Evolutionary conservation across 2,329 filamentous ascomycete genomes (phyloP), one percentile per base, ranked within the genome.

Genomic region (Tolypocladium nubicola): DNA sequence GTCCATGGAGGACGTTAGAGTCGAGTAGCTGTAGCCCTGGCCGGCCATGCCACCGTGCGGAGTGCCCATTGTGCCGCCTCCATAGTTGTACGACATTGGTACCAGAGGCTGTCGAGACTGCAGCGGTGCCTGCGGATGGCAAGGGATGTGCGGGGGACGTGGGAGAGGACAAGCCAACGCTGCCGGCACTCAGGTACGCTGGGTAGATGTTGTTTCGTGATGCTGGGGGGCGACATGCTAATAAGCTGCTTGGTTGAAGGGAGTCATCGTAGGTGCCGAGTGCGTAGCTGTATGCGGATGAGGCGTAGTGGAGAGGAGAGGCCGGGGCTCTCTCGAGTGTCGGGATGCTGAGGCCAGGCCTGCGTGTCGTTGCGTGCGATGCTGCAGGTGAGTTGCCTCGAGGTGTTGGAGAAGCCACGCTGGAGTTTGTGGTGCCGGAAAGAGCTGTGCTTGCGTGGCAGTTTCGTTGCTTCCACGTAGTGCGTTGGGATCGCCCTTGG

Each of bases 11-110:
- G 53, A 26, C 30, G 45, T 50, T n/a, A 58, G 21, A 23, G 56
- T n/a, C 3, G 52, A 38, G 39, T 58, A 55, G 56, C 56, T 57
- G 40, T 58, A 58, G 45, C 39, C 56, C 19, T 21, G 50, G 33
- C 33, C 40, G 16, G n/a, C n/a, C 21, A 38, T 38, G 23, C 21
- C 41, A 10, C 21, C 43, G 16, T 39, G 26, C 8, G 3, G n/a
- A n/a, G 14, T 37, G 40, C 56, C 53, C 38, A 53, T 40, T 7
- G 13, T 41, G 30, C 38, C 19, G n/a, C 39, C n/a, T 9, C 40
- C 40, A 54, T 49, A 40, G 50, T n/a, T 38, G 35, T 50, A 54
- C 5, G 41, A 35, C 50, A 50, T 49, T 13, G 40, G 33, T 35
- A 50, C 33, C 33, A 37, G 19, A 52, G 30, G 14, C 9, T 16